Evolutionary conservation across 352 stramenopile genomes (phyloP), one percentile per base, ranked within the genome.

Genomic region (Phytophthora aleatoria): DNA sequence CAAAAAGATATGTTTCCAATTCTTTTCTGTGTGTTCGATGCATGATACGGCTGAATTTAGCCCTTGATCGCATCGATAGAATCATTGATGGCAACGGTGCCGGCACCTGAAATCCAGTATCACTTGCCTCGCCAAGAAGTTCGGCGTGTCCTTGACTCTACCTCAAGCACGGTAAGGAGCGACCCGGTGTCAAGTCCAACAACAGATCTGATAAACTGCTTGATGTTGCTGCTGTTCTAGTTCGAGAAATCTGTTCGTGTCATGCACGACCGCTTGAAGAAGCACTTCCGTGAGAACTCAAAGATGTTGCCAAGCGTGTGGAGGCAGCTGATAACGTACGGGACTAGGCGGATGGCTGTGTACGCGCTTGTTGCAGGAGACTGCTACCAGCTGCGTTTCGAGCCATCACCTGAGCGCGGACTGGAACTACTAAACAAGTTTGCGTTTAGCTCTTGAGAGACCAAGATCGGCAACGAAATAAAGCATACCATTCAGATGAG

Each of bases 181-280:
- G 15, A 27, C 24, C 7, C 10, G 26, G 4, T 1, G 27, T 9
- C 15, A 41, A 51, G 3, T 16, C 15, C 15, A 24, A 7, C 1
- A 24, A 30, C 2, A 15, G 10, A 28, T 26, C 31, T 69, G 16
- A 69, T 57, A 27, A 5, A 27, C 15, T 41, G 28, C 30, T 50
- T 69, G 9, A 10, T 58, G 6, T 28, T 53, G 42, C 10, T 36
- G 9, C 10, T 60, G 26, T 35, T 35, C 5, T 33, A 89, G 81
- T 89, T 90, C 54, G 79, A 90, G 55, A 90, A 87, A 57, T 86
- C 81, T 7, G 78, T 79, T 53, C 80, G 85, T 16, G 68, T 53
- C 47, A 89, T 92, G 77, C 81, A 87, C 52, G 76, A 85, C 11
- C 79, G 83, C 16, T 79, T 92, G 71, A 92, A 92, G 49, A 92